These are phyloP conservation scores for Phytopythium chamaehyphon DNA, from an alignment of 352 stramenopile genomes.

Conservation along the genomic window DNA sequence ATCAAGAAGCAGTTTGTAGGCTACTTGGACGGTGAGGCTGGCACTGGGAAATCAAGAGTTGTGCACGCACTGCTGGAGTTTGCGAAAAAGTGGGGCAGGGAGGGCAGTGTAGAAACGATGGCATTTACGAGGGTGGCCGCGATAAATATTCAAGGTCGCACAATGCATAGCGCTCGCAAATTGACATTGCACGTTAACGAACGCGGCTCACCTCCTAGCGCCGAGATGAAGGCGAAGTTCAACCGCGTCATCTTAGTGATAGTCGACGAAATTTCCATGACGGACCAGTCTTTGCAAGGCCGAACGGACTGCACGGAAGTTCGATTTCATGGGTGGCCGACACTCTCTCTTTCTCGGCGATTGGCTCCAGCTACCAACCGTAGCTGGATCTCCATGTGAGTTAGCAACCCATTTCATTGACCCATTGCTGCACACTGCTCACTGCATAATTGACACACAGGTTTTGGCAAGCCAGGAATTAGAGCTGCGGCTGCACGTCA, in stretches of 20 bases:
- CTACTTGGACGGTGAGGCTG: constrained; percentile 15
- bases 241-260: constrained; percentile 11
- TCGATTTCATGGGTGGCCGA: constrained; percentile 18
- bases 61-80: constrained; percentile 12
- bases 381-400: constrained; percentile 12
- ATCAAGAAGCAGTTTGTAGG: constrained; percentile 7
- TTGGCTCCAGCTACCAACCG: constrained; percentile 15
- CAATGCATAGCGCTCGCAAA: constrained; percentile 19
- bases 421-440: too few species aligned
- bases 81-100: constrained; percentile 1
- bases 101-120: constrained; percentile 9
- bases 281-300: constrained; percentile 14
- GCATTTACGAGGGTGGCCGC: constrained; percentile 9
- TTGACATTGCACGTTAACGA: constrained; percentile 6
- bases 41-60: constrained; percentile 20
- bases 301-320: not conserved
- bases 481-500: not conserved
- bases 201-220: constrained; percentile 3
- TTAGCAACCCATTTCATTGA: not conserved
- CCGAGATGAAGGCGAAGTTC: constrained; percentile 14
- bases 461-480: not conserved
- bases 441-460: too few species aligned
- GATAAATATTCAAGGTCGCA: constrained; percentile 13
- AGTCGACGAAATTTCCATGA: constrained; percentile 24
- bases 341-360: constrained; percentile 16